Evolutionary conservation across 805 yeast genomes (phyloP), one percentile per base, ranked within the genome.

Genomic region (Saccharomycopsis vini): DNA sequence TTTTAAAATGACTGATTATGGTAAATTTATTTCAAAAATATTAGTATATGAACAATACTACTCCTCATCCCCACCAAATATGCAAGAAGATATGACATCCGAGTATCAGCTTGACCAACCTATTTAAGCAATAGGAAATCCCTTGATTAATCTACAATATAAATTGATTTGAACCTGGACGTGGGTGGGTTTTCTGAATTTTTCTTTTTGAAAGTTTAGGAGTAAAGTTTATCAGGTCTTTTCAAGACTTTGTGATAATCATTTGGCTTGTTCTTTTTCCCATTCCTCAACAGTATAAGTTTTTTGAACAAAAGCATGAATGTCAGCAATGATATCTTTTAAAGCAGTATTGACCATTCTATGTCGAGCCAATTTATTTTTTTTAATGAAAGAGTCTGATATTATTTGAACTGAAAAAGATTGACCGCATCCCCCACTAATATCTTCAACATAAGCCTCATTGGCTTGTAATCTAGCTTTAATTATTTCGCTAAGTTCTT

Each of bases 241-340:
- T 34, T 19, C 7, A 33, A n/a, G 3, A 7, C 10, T 24, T 24
- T 24, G 29, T 6, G 29, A 24, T 24, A 24, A 24, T 37, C 39
- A 7, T 12, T 12, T 22, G n/a, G 34, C 13, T 10, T 42, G 24
- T 18, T 34, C 46, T 18, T 42, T 53, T 23, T 69, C 71, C 95
- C 96, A 90, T 61, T 90, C 98, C n/a, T 75, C 84, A 1, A 80
- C 77, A 0, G 97, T 89, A 57, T 78, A 90, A 10, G 77, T 83
- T 63, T 86, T 88, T 56, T 92, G 97, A 0, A 96, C 87, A 61
- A 94, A 92, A 0, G 99, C 97, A 62, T 92, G 99, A 36, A 92
- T 89, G 4, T 69, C 63, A 0, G 84, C 80, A 26, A 92, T 85
- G 59, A 89, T 95, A n/a, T 81, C 86, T 54, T 81, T 80, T 50